These are phyloP conservation scores for Rhododendron williamsianum DNA, from an alignment of 148 eudicot species.

Conservation along the genomic window DNA sequence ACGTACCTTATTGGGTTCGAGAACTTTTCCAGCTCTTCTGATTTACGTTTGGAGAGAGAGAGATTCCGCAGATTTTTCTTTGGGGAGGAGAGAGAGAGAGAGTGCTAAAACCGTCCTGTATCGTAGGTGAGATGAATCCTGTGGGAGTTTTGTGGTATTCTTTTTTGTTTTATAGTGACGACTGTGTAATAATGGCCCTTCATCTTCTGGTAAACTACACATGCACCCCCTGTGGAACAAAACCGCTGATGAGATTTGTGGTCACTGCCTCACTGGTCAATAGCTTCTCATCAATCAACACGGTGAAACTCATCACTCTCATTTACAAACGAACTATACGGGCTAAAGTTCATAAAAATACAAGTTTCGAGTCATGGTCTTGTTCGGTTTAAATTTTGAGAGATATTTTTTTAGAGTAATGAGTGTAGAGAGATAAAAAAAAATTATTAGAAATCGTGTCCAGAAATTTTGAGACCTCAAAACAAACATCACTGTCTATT, in stretches of 20 bases:
- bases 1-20: background rate
- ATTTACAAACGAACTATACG: too few species aligned
- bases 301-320: background rate
- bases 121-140: background rate
- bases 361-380: too few species aligned
- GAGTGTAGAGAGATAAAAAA: too few species aligned
- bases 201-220: background rate
- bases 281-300: background rate
- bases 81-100: background rate
- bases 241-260: background rate
- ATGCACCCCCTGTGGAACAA: background rate
- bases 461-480: too few species aligned
- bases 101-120: background rate
- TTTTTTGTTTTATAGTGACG: background rate
- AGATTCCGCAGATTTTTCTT: background rate
- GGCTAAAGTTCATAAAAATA: too few species aligned
- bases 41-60: background rate
- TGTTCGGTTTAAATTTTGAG: too few species aligned
- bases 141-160: background rate
- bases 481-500: too few species aligned
- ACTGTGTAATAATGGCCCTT: background rate
- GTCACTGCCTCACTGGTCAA: background rate
- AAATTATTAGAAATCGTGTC: rapidly evolving
- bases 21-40: background rate
- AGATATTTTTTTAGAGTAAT: too few species aligned